A percentile compares a stretch with the other conserved stretches of the same genome.
Evolutionary conservation across 2,329 filamentous ascomycete genomes (phyloP).

Genomic region (Karstenula rhodostoma): DNA sequence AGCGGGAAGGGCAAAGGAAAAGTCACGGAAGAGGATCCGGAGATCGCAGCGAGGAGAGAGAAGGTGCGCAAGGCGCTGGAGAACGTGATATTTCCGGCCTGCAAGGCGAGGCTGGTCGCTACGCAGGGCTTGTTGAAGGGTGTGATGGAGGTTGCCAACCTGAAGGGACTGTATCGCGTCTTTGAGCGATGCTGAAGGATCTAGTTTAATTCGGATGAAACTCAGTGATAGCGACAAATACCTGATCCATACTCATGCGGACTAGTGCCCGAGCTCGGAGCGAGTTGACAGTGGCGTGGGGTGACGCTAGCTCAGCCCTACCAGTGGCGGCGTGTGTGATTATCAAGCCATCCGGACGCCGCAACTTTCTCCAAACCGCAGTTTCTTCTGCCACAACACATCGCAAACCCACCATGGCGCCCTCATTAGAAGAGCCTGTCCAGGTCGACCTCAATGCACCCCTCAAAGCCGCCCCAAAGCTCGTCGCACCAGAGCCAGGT

Average conservation of each 20-base stretch:
- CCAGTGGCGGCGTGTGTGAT: slow-evolving; percentile 4
- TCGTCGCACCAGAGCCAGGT: slow-evolving; percentile 91
- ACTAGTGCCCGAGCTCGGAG: slow-evolving; percentile 4
- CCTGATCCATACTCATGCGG: too few relatives aligned
- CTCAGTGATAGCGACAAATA: neutral
- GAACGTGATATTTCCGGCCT: slow-evolving; percentile 87
- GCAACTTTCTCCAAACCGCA: neutral
- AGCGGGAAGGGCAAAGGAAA: slow-evolving; percentile 45
- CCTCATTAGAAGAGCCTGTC: slow-evolving; percentile 75
- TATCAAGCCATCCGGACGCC: neutral
- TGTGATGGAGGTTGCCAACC: slow-evolving; percentile 85
- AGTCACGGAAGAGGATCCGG: slow-evolving; percentile 45
- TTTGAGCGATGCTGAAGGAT: slow-evolving; percentile 82
- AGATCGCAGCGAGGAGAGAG: slow-evolving; percentile 62
- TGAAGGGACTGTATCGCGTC: slow-evolving; percentile 91
- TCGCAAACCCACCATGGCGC: slow-evolving; percentile 70
- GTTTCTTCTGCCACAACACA: neutral
- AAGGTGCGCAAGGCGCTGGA: slow-evolving; percentile 82
- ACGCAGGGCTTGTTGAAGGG: slow-evolving; percentile 79
- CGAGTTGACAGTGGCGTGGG: neutral
- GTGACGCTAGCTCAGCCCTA: slow-evolving; percentile 6
- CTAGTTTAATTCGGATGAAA: too few relatives aligned
- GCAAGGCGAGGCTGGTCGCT: slow-evolving; percentile 82
- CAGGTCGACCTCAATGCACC: slow-evolving; percentile 78
- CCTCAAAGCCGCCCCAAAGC: slow-evolving; percentile 78